Percentiles rank a stretch among this genome's conserved stretches.
phyloP scores from a whole-genome alignment of 176 grass and related monocot species.

The Oryza australiensis region DNA sequence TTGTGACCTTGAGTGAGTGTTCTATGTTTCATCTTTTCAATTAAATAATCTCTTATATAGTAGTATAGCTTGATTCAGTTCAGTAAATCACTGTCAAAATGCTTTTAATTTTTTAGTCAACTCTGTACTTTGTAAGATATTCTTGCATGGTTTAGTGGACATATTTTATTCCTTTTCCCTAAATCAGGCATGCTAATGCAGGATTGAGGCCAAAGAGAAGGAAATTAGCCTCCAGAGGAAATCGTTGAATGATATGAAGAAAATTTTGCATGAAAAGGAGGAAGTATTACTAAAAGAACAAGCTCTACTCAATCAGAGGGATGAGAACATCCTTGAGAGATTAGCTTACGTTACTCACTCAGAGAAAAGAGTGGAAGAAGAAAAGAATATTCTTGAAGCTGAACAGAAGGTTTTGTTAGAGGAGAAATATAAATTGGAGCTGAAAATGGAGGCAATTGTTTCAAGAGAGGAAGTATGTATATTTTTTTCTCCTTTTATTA shows the following conservation, averaged over 20 bases:
- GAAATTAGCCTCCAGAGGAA: slow-evolving; percentile 70
- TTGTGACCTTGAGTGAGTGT: slow-evolving; percentile 70
- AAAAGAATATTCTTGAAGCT: slow-evolving; percentile 54
- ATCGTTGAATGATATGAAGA: slow-evolving; percentile 69
- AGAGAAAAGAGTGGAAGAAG: slow-evolving; percentile 66
- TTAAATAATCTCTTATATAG: slow-evolving; percentile 24
- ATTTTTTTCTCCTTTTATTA: slow-evolving; percentile 21
- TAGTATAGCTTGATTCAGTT: background rate
- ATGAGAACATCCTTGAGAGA: slow-evolving; percentile 69
- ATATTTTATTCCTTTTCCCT: slow-evolving; percentile 7
- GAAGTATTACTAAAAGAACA: slow-evolving; percentile 62
- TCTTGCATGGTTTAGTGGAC: background rate
- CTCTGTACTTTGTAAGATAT: background rate
- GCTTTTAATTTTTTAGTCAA: background rate
- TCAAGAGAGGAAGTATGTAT: slow-evolving; percentile 80
- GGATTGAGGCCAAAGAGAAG: slow-evolving; percentile 66
- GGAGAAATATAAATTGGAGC: slow-evolving; percentile 69
- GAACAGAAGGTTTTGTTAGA: slow-evolving; percentile 56
- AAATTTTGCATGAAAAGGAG: slow-evolving; percentile 72
- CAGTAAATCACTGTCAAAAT: background rate
- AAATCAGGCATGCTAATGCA: slow-evolving; percentile 35
- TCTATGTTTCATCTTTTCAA: slow-evolving; percentile 17
- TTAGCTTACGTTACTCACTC: slow-evolving; percentile 50
- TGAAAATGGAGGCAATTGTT: slow-evolving; percentile 60
- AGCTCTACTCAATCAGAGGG: slow-evolving; percentile 72